A percentile compares a stretch with the other conserved stretches of the same genome.
Conservation (phyloP, 768 basidiomycete genomes). For the Pulveroboletus sp. region DNA sequence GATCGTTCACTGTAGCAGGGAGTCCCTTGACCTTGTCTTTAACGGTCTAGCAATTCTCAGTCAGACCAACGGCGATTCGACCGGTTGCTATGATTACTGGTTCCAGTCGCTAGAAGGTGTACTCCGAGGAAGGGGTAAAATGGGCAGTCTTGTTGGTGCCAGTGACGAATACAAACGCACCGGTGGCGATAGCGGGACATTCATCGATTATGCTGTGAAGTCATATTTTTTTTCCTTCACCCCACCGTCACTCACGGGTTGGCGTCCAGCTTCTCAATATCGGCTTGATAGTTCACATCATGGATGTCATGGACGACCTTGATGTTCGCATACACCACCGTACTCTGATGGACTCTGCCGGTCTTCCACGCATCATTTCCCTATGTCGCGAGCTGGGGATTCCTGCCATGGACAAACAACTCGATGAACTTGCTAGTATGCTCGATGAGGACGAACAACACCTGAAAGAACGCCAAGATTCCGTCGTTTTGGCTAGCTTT, state of each 20-base stretch:
- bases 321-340: slow-evolving; percentile 86
- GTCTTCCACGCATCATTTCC: slow-evolving; percentile 68
- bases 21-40: slow-evolving; percentile 65
- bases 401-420: slow-evolving; percentile 60
- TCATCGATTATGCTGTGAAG: slow-evolving; percentile 87
- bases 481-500: slow-evolving; percentile 73
- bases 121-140: slow-evolving; percentile 82
- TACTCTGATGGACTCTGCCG: slow-evolving; percentile 85
- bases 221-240: background rate
- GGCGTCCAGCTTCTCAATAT: slow-evolving; percentile 48
- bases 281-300: slow-evolving; percentile 66
- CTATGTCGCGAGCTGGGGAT: slow-evolving; percentile 69
- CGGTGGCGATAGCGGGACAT: slow-evolving; percentile 59
- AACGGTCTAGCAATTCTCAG: slow-evolving; percentile 75
- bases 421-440: slow-evolving; percentile 55
- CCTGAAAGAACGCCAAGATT: slow-evolving; percentile 71
- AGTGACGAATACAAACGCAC: slow-evolving; percentile 82
- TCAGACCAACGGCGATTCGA: slow-evolving; percentile 52
- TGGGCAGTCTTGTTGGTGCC: slow-evolving; percentile 94
- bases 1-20: slow-evolving; percentile 62
- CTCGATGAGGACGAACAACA: slow-evolving; percentile 75
- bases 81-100: slow-evolving; percentile 81
- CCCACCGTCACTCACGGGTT: slow-evolving; percentile 10
- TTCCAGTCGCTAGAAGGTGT: slow-evolving; percentile 76
- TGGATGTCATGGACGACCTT: slow-evolving; percentile 67